phyloP scores from a whole-genome alignment of 805 yeast genomes.

The Candida pseudoglaebosa region DNA sequence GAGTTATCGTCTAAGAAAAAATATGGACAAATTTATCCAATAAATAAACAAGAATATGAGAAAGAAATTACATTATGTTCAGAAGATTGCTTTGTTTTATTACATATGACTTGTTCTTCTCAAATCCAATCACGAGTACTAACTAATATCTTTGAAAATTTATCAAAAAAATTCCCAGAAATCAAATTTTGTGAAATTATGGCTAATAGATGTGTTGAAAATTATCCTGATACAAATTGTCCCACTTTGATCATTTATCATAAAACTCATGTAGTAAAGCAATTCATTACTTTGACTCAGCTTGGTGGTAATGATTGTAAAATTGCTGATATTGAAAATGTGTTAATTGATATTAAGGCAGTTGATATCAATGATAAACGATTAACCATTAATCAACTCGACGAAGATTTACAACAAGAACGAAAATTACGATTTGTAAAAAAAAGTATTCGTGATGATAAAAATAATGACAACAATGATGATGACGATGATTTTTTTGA shows the following conservation, averaged over 20 bases:
- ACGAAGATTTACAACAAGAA: slow-evolving; percentile 53
- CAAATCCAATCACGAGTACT: slow-evolving; percentile 72
- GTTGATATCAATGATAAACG: slow-evolving; percentile 66
- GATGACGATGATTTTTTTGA: slow-evolving; percentile 28
- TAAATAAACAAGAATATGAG: slow-evolving; percentile 85
- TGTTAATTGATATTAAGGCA: slow-evolving; percentile 64
- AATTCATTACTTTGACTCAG: slow-evolving; percentile 72
- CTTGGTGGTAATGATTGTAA: slow-evolving; percentile 81
- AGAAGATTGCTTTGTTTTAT: slow-evolving; percentile 58
- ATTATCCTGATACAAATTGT: slow-evolving; percentile 84
- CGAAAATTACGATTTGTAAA: slow-evolving; percentile 52
- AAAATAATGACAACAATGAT: slow-evolving; percentile 24
- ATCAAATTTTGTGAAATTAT: slow-evolving; percentile 89
- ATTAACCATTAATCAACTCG: slow-evolving; percentile 53
- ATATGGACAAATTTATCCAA: slow-evolving; percentile 74
- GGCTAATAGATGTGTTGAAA: slow-evolving; percentile 87
- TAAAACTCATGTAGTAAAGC: slow-evolving; percentile 74
- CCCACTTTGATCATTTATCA: slow-evolving; percentile 86
- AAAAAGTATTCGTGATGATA: slow-evolving; percentile 46
- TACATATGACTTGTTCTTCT: slow-evolving; percentile 70
- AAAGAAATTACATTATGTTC: slow-evolving; percentile 83
- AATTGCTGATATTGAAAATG: slow-evolving; percentile 64
- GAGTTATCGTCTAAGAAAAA: slow-evolving; percentile 52
- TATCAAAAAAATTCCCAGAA: slow-evolving; percentile 71
- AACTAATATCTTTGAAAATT: slow-evolving; percentile 48